A percentile compares a stretch with the other conserved stretches of the same genome.
These are phyloP conservation scores for Phytophthora meadii DNA, from an alignment of 352 stramenopile genomes.

Conservation along the genomic window DNA sequence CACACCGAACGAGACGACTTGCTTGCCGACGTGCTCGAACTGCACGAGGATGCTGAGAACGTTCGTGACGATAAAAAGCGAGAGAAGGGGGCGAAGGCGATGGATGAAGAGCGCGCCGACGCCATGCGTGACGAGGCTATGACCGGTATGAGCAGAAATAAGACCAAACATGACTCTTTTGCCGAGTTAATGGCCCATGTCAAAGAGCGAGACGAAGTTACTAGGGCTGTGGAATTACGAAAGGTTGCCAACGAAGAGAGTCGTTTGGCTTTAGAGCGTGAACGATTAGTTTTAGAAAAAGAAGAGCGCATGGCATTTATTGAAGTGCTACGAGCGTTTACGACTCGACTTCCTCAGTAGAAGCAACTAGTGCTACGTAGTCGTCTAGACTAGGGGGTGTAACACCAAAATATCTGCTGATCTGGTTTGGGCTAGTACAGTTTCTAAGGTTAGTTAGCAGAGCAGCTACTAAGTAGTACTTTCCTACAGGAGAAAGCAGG, in stretches of 20 bases:
- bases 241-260: constrained; percentile 1
- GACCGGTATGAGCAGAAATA: background rate
- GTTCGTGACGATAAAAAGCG: background rate
- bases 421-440: background rate
- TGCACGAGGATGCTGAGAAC: background rate
- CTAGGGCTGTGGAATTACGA: background rate
- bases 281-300: background rate
- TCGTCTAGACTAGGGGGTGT: background rate
- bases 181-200: background rate
- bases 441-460: background rate
- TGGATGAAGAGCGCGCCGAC: too few species aligned
- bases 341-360: background rate
- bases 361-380: background rate
- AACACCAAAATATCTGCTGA: background rate
- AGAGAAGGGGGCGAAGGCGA: background rate
- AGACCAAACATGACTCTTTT: background rate
- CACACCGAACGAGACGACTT: background rate
- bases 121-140: background rate
- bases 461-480: background rate
- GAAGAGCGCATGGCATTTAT: background rate
- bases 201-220: background rate
- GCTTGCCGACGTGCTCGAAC: background rate
- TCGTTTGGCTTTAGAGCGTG: background rate
- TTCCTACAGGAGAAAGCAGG: background rate
- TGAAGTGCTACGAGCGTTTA: background rate